phyloP scores from a whole-genome alignment of 2,329 filamentous ascomycete genomes.

The Beauveria caledonica region DNA sequence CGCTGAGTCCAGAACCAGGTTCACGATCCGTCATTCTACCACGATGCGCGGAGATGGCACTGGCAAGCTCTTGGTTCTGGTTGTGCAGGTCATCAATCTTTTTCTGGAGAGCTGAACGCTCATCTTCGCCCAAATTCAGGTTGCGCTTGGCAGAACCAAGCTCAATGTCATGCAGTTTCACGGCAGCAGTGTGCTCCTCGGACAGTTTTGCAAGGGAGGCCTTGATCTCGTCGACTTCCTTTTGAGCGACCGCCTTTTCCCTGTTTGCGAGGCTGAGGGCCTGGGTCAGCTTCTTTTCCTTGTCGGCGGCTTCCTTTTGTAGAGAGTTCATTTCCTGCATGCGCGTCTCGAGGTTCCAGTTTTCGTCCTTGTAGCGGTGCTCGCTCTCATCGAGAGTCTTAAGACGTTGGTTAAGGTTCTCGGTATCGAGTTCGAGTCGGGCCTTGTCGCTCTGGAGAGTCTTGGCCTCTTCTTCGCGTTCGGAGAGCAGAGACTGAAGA shows the following conservation, averaged over 20 bases:
- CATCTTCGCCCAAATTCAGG: constrained; percentile 67
- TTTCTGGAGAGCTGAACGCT: constrained; percentile 68
- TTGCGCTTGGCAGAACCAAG: constrained; percentile 75
- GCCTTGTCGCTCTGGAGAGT: constrained; percentile 66
- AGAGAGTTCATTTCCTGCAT: constrained; percentile 72
- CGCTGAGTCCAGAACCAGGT: constrained; percentile 46
- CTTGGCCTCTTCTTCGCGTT: constrained; percentile 82
- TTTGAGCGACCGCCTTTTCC: constrained; percentile 71
- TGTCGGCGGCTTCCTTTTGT: constrained; percentile 68
- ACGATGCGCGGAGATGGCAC: constrained; percentile 67
- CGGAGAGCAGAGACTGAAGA: constrained; percentile 72
- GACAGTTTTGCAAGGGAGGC: constrained; percentile 66
- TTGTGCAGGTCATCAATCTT: constrained; percentile 81
- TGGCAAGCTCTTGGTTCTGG: constrained; percentile 87
- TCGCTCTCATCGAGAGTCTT: constrained; percentile 86
- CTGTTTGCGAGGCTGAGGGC: constrained; percentile 59
- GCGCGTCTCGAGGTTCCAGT: constrained; percentile 93
- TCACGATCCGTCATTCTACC: constrained; percentile 59
- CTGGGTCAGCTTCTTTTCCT: constrained; percentile 73
- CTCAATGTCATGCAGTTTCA: constrained; percentile 85
- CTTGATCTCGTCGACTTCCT: constrained; percentile 86
- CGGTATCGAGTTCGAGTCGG: constrained; percentile 72
- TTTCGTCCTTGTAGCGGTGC: constrained; percentile 94
- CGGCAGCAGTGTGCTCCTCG: constrained; percentile 68
- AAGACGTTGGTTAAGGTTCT: constrained; percentile 71